Evolutionary conservation across 73 alveolate species (phyloP), one percentile per base, ranked within the genome.

Genomic region (Paramecium sonneborni): DNA sequence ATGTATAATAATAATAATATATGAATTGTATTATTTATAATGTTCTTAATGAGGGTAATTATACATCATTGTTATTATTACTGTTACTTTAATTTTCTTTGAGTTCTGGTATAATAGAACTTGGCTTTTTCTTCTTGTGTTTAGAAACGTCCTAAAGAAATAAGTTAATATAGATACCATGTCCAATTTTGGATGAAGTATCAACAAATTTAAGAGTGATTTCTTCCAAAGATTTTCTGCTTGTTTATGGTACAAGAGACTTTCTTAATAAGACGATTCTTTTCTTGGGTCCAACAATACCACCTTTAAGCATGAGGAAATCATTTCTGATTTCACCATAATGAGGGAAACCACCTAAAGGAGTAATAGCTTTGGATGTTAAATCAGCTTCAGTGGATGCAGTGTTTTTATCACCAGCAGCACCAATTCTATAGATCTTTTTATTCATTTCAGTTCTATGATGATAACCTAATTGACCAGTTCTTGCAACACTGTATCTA

Each of bases 301-400:
- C 94, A 84, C 99, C 99, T 97, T 98, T 99, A 88, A 99, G 93
- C 99, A 99, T 98, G 30, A 99, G 82, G 98, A 96, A 99, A 96
- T 98, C 99, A 96, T 99, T 95, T 90, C 94, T 95, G 93, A 99
- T 99, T 62, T 92, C 97, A 76, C 99, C 99, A 94, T 99, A 99
- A 96, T 99, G 99, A 24, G 99, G 99, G 99, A 99, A 99, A 85
- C 99, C 99, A 46, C 99, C 98, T 95, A 99, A 92, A 52, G 99
- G 99, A 68, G 99, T 99, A 93, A 99, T 99, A 95, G 95, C 96
- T 97, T 99, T 99, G 86, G 93, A 97, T 30, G 99, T 98, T 76
- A 99, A 95, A 85, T 99, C 99, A 79, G 97, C 98, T 92, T 98
- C 99, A 79, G 99, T 99, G 82, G 98, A 92, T 96, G 99, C 99